phyloP scores from a whole-genome alignment of 768 basidiomycete species.

The Heimioporus sp. region DNA sequence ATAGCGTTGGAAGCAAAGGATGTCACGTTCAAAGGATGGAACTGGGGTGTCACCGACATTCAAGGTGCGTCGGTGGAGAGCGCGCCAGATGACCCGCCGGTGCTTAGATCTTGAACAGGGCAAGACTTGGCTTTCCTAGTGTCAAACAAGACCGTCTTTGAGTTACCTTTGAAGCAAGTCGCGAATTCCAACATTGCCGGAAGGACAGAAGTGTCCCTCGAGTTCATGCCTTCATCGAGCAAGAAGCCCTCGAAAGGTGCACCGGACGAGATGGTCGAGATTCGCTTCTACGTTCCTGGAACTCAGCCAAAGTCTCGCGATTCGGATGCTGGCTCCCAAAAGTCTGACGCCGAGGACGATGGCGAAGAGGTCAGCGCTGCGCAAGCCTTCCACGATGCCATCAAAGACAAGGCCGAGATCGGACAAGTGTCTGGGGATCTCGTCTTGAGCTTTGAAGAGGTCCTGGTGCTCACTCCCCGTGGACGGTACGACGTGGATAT shows the following conservation, averaged over 20 bases:
- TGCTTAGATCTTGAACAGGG: constrained; percentile 43
- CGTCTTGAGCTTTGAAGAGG: constrained; percentile 93
- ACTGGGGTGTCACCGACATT: constrained; percentile 96
- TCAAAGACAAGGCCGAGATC: constrained; percentile 96
- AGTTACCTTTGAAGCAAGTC: constrained; percentile 81
- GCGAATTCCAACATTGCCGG: constrained; percentile 98
- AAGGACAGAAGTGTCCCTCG: constrained; percentile 98
- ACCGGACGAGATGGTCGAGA: constrained; percentile 90
- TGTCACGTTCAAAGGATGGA: constrained; percentile 91
- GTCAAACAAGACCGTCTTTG: constrained; percentile 84
- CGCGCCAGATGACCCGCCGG: neutral
- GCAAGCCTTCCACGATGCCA: constrained; percentile 92
- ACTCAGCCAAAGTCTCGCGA: constrained; percentile 57
- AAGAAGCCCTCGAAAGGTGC: constrained; percentile 43
- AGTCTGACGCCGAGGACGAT: constrained; percentile 67
- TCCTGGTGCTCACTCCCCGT: constrained; percentile 92
- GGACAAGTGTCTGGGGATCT: constrained; percentile 89
- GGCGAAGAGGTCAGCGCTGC: constrained; percentile 87
- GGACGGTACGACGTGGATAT: constrained; percentile 98
- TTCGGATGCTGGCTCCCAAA: constrained; percentile 73
- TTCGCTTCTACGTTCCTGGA: constrained; percentile 94
- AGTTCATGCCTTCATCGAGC: constrained; percentile 63
- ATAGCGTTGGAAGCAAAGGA: constrained; percentile 86
- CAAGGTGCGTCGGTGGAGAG: constrained; percentile 57
- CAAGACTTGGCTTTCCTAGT: constrained; percentile 90